phyloP scores from a whole-genome alignment of 257 asterid genomes.

The Nicotiana tomentosiformis region DNA sequence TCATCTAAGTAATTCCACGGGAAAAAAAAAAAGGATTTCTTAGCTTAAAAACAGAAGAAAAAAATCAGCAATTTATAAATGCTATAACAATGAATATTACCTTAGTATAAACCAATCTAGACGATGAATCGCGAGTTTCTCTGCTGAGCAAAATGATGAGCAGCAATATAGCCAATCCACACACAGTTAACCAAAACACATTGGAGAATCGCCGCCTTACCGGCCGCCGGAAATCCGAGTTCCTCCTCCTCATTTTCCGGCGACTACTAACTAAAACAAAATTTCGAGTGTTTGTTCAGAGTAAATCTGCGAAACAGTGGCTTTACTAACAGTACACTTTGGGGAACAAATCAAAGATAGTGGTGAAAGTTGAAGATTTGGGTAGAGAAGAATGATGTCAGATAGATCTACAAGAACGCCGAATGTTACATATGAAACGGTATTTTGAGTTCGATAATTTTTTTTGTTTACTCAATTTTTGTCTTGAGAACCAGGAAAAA shows the following conservation, averaged over 20 bases:
- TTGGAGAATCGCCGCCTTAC: conserved; percentile 65
- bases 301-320: background rate
- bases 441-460: background rate
- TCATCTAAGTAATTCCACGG: background rate
- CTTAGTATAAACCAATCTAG: conserved; percentile 58
- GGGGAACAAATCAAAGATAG: background rate
- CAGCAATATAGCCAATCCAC: conserved; percentile 55
- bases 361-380: background rate
- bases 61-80: background rate
- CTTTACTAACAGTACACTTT: background rate
- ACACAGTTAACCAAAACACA: conserved; percentile 51
- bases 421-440: background rate
- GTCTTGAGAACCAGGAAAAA: background rate
- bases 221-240: conserved; percentile 74
- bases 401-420: background rate
- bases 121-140: conserved; percentile 45
- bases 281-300: background rate
- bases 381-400: background rate
- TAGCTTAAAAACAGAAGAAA: background rate
- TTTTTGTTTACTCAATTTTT: background rate
- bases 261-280: background rate
- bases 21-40: background rate
- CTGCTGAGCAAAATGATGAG: conserved; percentile 57
- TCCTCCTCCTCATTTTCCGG: conserved; percentile 70
- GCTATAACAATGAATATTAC: conserved; percentile 19